Evolutionary conservation across 352 stramenopile genomes (phyloP), one percentile per base, ranked within the genome.

Genomic region (Blastocystis sp.): DNA sequence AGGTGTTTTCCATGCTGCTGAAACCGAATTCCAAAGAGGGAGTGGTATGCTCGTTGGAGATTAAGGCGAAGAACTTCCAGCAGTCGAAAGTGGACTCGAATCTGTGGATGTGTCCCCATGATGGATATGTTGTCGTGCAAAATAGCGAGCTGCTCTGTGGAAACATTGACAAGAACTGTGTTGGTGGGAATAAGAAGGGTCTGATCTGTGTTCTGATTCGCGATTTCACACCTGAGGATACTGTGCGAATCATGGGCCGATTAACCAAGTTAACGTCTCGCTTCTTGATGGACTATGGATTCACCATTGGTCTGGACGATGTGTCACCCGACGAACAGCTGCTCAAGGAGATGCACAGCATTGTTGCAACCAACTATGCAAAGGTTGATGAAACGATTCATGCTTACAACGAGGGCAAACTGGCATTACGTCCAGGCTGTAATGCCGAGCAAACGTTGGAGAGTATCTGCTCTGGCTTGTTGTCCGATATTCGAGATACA

Each of bases 261-360:
- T 94, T 99, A 64, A 95, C 97, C 0, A 98, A 98, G 91, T 92
- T 99, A 15, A 98, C 95, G 89, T 94, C 94, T 9, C 92, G 95
- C n/a, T 99, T 96, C 92, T 93, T 99, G 47, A 96, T 96, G n/a
- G 94, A 98, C 91, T 93, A 95, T 90, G 97, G 97, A 0, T 99
- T 99, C 90, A 98, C 95, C 20, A 99, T 99, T 62, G 97, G 97
- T 55, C 98, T 99, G 90, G 96, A 98, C 84, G 97, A 99, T 91
- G 97, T 99, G 9, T 98, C 96, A 26, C 97, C 97, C 50, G 98
- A 95, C 1, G 90, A 92, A 7, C 92, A 97, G n/a, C 92, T 99
- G 37, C 93, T 93, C 4, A 92, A 95, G 79, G 93, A 98, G 79
- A 99, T 99, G 92, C 92, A 96, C 56, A 92, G 95, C 29, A 94